Conservation (phyloP, 208 protist species). For the Acanthamoeba sp. region DNA sequence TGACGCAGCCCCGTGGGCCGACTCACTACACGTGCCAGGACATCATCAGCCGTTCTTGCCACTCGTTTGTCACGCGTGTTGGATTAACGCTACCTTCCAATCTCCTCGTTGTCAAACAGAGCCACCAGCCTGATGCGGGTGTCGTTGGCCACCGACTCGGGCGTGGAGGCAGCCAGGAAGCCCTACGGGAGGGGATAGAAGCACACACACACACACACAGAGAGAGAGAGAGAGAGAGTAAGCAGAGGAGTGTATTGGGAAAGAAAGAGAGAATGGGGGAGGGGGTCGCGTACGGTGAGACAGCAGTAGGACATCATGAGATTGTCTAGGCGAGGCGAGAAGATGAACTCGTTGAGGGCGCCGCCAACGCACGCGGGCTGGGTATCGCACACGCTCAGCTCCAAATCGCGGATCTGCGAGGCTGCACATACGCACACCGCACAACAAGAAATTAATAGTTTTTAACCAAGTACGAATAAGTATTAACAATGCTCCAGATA, state of each 20-base stretch:
- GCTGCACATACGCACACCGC: slow-evolving; percentile 45
- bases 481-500: too few species aligned
- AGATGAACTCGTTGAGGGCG: slow-evolving; percentile 96
- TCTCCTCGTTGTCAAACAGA: slow-evolving; percentile 92
- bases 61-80: not conserved
- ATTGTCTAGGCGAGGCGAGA: slow-evolving; percentile 96
- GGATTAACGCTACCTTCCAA: slow-evolving; percentile 67
- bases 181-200: not conserved
- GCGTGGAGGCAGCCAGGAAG: slow-evolving; percentile 48
- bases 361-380: slow-evolving; percentile 95
- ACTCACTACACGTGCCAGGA: slow-evolving; percentile 30
- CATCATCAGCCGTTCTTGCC: not conserved
- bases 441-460: too few species aligned
- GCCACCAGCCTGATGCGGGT: slow-evolving; percentile 91
- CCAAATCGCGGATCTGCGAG: slow-evolving; percentile 96
- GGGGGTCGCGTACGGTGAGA: slow-evolving; percentile 78
- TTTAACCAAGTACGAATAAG: too few species aligned
- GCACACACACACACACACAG: not conserved
- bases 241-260: not conserved
- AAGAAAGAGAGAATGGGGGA: not conserved
- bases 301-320: slow-evolving; percentile 95
- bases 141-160: slow-evolving; percentile 86
- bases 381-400: slow-evolving; percentile 96
- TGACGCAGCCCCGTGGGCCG: slow-evolving; percentile 86
- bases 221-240: not conserved